These are phyloP conservation scores for Suhomyces taliae DNA, from an alignment of 1,139 yeast genomes.

Conservation along the genomic window DNA sequence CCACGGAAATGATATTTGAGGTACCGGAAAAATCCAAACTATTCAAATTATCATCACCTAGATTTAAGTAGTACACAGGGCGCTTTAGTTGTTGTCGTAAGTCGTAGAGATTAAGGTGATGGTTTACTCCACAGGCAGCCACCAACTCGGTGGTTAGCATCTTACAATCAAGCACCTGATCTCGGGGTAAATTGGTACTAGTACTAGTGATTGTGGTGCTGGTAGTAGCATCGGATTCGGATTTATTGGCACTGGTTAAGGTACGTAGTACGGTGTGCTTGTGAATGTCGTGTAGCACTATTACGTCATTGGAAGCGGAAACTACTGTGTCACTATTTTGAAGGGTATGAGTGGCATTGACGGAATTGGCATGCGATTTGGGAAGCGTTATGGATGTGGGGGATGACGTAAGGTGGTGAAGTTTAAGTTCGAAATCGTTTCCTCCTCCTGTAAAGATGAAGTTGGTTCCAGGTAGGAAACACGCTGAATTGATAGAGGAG, in stretches of 20 bases:
- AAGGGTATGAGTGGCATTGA: slow-evolving; percentile 20
- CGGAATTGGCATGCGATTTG: slow-evolving; percentile 18
- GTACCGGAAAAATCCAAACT: slow-evolving; percentile 18
- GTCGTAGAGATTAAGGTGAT: slow-evolving; percentile 23
- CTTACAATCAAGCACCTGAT: slow-evolving; percentile 17
- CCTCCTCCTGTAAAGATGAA: slow-evolving; percentile 28
- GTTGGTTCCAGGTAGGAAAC: slow-evolving; percentile 18
- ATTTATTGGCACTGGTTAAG: not conserved
- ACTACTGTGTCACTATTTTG: slow-evolving; percentile 9
- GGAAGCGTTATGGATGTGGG: slow-evolving; percentile 15
- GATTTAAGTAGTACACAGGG: slow-evolving; percentile 19
- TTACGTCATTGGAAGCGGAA: slow-evolving; percentile 15
- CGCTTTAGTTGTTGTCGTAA: slow-evolving; percentile 11
- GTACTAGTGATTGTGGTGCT: not conserved
- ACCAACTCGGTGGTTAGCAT: slow-evolving; percentile 17
- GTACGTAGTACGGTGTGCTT: slow-evolving; percentile 13
- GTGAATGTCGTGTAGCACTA: slow-evolving; percentile 17
- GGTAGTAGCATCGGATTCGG: not conserved
- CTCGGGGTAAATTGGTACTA: slow-evolving; percentile 10
- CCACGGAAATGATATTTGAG: slow-evolving; percentile 16
- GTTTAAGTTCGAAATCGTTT: slow-evolving; percentile 19
- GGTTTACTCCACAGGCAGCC: slow-evolving; percentile 28
- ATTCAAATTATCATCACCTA: slow-evolving; percentile 33
- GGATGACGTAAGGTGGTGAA: slow-evolving; percentile 16
- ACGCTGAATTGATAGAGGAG: slow-evolving; percentile 24